A percentile compares a stretch with the other conserved stretches of the same genome.
Conservation (phyloP, 163 green algal genomes). For the Coccomyxa subellipsoidea region DNA sequence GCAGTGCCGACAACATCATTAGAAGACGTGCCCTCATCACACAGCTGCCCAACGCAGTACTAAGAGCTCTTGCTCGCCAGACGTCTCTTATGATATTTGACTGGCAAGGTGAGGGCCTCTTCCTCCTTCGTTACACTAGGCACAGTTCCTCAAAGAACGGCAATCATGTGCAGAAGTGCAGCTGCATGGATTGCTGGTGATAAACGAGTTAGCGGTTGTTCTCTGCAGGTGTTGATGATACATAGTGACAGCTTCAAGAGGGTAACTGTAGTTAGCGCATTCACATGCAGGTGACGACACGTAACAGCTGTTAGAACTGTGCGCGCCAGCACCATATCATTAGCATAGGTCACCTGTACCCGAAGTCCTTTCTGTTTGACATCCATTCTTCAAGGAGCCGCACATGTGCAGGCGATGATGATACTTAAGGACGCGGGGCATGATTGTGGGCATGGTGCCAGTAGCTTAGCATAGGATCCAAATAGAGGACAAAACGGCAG, state of each 20-base stretch:
- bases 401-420: background rate
- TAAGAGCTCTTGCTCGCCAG: background rate
- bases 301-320: background rate
- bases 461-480: background rate
- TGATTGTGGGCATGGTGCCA: background rate
- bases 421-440: background rate
- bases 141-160: background rate
- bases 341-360: background rate
- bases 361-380: background rate
- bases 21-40: background rate
- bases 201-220: background rate
- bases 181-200: background rate
- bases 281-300: background rate
- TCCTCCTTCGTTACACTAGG: background rate
- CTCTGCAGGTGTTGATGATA: slow-evolving; percentile 7
- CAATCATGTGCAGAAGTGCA: background rate
- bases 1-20: background rate
- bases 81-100: background rate
- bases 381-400: background rate
- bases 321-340: background rate
- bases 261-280: background rate
- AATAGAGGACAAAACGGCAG: background rate
- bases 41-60: background rate
- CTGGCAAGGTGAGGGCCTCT: background rate
- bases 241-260: background rate